Conservation (phyloP, 495 filamentous ascomycete genomes). For the Penicillium ucsense region DNA sequence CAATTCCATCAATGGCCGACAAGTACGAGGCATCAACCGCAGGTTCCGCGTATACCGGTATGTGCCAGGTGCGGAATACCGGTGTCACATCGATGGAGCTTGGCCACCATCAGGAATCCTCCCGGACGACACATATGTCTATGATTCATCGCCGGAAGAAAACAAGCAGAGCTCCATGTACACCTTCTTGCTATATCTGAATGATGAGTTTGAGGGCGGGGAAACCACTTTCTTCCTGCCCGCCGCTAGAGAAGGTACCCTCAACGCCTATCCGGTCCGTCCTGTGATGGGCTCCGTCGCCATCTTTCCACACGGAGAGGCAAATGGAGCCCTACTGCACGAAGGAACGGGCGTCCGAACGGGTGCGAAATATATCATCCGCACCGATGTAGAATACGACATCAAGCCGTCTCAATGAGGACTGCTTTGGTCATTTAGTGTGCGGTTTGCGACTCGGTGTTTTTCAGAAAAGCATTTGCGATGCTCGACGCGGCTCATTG, state of each 20-base stretch:
- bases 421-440: background rate
- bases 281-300: constrained; percentile 35
- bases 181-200: constrained; percentile 31
- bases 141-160: constrained; percentile 27
- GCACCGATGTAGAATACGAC: constrained; percentile 33
- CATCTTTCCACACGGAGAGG: constrained; percentile 30
- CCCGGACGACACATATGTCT: constrained; percentile 26
- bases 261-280: constrained; percentile 30
- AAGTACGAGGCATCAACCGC: constrained; percentile 26
- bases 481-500: no score
- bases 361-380: constrained; percentile 33
- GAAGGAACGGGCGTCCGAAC: constrained; percentile 30
- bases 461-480: no score
- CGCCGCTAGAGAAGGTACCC: constrained; percentile 22
- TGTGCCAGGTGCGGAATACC: constrained; percentile 30
- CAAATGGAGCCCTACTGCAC: constrained; percentile 30
- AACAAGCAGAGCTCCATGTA: constrained; percentile 32
- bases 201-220: constrained; percentile 33
- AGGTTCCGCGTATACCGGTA: constrained; percentile 33
- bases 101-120: constrained; percentile 32
- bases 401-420: constrained; percentile 16
- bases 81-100: constrained; percentile 31
- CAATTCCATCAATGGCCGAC: constrained; percentile 20
- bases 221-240: constrained; percentile 34
- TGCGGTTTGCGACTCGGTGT: no score